phyloP scores from a whole-genome alignment of 176 grass and related monocot genomes.

The Eragrostis nindensis region DNA sequence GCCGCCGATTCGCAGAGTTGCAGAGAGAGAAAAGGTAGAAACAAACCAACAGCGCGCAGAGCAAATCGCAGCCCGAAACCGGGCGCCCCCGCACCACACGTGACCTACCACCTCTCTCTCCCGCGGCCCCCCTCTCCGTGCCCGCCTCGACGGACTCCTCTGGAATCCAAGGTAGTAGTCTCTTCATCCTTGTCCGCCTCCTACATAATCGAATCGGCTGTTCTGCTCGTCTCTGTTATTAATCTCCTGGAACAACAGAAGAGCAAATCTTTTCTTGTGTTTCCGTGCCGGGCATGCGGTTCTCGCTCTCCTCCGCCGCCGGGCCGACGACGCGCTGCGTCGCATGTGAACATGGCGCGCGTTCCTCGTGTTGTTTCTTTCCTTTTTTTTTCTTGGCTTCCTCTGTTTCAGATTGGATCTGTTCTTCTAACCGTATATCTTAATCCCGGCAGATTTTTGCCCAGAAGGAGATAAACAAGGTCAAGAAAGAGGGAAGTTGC shows the following conservation, averaged over 20 bases:
- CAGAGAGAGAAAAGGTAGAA: neutral
- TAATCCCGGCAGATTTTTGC: slow-evolving; percentile 28
- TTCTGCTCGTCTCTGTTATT: slow-evolving; percentile 32
- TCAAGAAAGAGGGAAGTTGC: neutral
- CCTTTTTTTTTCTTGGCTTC: neutral
- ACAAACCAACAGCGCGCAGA: neutral
- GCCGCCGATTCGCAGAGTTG: slow-evolving; percentile 49
- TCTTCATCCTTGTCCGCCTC: neutral
- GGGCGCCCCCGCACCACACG: neutral
- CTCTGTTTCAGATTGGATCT: slow-evolving; percentile 43
- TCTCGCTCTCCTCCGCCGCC: neutral
- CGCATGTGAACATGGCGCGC: slow-evolving; percentile 37
- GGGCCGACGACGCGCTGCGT: slow-evolving; percentile 28
- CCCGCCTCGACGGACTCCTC: neutral
- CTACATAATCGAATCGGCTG: neutral
- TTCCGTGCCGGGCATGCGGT: neutral
- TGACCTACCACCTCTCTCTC: neutral
- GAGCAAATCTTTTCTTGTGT: neutral
- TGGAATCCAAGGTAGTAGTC: slow-evolving; percentile 17
- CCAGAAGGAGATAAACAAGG: neutral
- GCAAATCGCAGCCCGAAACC: slow-evolving; percentile 7
- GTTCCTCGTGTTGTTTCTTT: slow-evolving; percentile 26
- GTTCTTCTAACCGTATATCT: neutral
- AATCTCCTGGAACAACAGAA: neutral
- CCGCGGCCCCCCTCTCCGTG: neutral